Percentiles rank a stretch among this genome's conserved stretches.
Conservation (phyloP, 108 stramenopile species). For the Cyclotella choctawhatcheeana region DNA sequence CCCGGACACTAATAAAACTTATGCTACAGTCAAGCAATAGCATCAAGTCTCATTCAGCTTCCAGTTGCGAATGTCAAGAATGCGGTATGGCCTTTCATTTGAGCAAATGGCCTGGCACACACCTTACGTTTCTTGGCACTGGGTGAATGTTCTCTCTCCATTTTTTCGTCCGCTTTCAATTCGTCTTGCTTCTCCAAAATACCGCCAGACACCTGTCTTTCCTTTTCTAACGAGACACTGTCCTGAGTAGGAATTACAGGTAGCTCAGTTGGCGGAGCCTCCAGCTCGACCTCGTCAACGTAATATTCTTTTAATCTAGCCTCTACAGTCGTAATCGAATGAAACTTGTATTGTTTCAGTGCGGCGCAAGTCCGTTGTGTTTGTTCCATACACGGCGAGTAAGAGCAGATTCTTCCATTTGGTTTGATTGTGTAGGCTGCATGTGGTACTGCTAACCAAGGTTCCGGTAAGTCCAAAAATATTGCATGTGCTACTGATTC, state of each 20-base stretch:
- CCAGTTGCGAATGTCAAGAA: conserved; percentile 95
- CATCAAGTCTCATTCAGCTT: no score
- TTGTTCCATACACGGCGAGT: conserved; percentile 97
- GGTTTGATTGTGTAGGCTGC: conserved; percentile 77
- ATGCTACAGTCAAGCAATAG: no score
- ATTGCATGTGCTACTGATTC: conserved; percentile 84
- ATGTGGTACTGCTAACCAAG: conserved; percentile 92
- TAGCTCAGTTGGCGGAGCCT: conserved; percentile 57
- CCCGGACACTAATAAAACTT: no score
- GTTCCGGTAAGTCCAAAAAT: conserved; percentile 94
- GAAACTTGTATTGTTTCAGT: conserved; percentile 74
- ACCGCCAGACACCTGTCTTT: conserved; percentile 24
- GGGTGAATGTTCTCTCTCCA: conserved; percentile 16
- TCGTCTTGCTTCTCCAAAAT: conserved; percentile 23
- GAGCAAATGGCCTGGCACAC: conserved; percentile 76
- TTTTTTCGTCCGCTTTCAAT: conserved; percentile 8
- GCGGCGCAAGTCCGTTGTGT: conserved; percentile 74
- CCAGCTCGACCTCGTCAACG: conserved; percentile 74
- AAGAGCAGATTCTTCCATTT: conserved; percentile 80
- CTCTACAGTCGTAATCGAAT: conserved; percentile 87
- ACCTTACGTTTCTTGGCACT: conserved; percentile 37
- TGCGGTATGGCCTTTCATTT: conserved; percentile 96
- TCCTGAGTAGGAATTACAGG: conserved; percentile 44
- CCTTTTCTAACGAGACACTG: conserved; percentile 30
- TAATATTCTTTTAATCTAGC: conserved; percentile 82